Conservation (phyloP, 495 filamentous ascomycete genomes). For the Cercophora newfieldiana region DNA sequence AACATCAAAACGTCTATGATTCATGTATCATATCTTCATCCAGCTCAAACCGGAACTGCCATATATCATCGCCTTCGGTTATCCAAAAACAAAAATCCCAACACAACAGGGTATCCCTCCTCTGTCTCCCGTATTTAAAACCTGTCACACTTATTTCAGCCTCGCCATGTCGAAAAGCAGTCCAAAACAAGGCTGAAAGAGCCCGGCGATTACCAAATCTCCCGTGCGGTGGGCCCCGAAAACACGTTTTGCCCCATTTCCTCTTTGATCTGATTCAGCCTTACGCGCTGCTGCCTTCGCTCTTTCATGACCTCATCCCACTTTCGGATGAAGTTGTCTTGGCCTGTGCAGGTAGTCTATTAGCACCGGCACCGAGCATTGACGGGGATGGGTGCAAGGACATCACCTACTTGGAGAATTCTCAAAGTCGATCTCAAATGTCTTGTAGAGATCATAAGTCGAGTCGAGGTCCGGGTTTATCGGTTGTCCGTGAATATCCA, state of each 20-base stretch:
- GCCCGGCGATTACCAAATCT: slow-evolving; percentile 18
- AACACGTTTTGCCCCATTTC: slow-evolving; percentile 33
- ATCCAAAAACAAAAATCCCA: not conserved
- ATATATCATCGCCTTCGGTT: not conserved
- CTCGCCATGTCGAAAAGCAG: not conserved
- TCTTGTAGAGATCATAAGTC: slow-evolving; percentile 37
- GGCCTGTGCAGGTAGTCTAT: slow-evolving; percentile 23
- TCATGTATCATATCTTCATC: not conserved
- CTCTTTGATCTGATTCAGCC: slow-evolving; percentile 33
- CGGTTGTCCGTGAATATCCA: slow-evolving; percentile 33
- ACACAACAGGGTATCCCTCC: not conserved
- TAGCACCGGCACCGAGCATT: not conserved
- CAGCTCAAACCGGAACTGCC: not conserved
- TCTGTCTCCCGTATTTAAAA: not conserved
- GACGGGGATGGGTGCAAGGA: not conserved
- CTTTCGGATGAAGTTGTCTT: slow-evolving; percentile 35
- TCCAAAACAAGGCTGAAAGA: not conserved
- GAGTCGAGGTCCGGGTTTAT: slow-evolving; percentile 29
- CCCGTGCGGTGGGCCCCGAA: slow-evolving; percentile 31
- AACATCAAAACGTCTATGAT: not conserved
- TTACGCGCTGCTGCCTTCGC: slow-evolving; percentile 29
- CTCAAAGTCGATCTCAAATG: slow-evolving; percentile 43
- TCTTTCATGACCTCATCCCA: slow-evolving; percentile 39
- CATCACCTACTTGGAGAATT: slow-evolving; percentile 34
- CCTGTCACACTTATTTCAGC: not conserved